Evolutionary conservation across 257 asterid species (phyloP).

Genomic region (Thymus mandschuricus): DNA sequence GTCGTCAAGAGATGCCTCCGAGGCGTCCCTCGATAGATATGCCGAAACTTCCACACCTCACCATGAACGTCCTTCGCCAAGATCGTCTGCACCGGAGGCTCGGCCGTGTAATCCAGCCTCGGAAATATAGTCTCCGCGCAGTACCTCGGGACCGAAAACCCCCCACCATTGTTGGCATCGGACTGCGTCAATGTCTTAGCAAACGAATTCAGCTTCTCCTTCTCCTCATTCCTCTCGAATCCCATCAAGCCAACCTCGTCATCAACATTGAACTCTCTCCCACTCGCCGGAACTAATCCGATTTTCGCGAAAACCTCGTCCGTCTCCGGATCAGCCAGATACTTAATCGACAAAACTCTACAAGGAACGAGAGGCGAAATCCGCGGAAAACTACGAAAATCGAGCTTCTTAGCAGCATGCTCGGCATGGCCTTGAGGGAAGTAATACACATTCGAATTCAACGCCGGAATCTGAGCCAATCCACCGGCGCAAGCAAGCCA

Average conservation of each 20-base stretch:
- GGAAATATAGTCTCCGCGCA: conserved; percentile 85
- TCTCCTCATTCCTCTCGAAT: conserved; percentile 44
- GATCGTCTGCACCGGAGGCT: conserved; percentile 75
- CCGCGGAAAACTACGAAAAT: conserved; percentile 48
- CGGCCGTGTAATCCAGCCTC: conserved; percentile 61
- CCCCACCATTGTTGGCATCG: conserved; percentile 80
- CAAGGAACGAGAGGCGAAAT: conserved; percentile 52
- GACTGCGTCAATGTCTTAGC: conserved; percentile 81
- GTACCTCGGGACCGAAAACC: conserved; percentile 75
- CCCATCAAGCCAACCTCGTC: conserved; percentile 46
- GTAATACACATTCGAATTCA: conserved; percentile 60
- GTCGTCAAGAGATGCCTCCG: conserved; percentile 72
- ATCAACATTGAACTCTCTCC: conserved; percentile 42
- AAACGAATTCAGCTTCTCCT: conserved; percentile 63
- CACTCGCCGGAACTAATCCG: conserved; percentile 47
- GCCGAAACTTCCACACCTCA: conserved; percentile 66
- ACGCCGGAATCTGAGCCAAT: conserved; percentile 64
- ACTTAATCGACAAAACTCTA: conserved; percentile 50
- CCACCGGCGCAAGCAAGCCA: conserved; percentile 95
- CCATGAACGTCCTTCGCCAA: conserved; percentile 73
- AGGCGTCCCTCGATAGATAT: conserved; percentile 76
- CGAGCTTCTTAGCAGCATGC: conserved; percentile 52
- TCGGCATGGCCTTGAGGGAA: conserved; percentile 84
- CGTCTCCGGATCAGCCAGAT: conserved; percentile 64
- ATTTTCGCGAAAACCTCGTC: conserved; percentile 80